Conservation (phyloP, 176 grass and related monocot species). For the Phyllostachys edulis region DNA sequence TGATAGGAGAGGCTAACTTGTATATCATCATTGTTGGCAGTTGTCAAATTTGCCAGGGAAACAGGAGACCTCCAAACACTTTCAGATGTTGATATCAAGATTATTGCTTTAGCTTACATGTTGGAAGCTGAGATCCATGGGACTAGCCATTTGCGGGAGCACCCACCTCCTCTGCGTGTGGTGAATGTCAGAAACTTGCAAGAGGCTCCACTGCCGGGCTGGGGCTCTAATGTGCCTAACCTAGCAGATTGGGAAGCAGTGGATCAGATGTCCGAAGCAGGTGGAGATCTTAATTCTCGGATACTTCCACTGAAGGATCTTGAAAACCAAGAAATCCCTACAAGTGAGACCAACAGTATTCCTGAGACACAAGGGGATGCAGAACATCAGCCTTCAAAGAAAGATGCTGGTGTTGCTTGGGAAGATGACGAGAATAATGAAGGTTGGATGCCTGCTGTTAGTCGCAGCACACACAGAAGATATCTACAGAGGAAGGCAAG, state of each 20-base stretch:
- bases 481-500: slow-evolving; percentile 79
- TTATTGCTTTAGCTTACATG: slow-evolving; percentile 94
- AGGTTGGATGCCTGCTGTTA: slow-evolving; percentile 83
- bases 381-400: slow-evolving; percentile 35
- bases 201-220: slow-evolving; percentile 66
- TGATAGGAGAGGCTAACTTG: not conserved
- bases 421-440: slow-evolving; percentile 67
- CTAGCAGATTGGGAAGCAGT: slow-evolving; percentile 87
- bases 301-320: slow-evolving; percentile 88
- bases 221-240: slow-evolving; percentile 88
- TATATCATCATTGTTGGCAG: slow-evolving; percentile 33
- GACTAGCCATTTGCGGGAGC: slow-evolving; percentile 71
- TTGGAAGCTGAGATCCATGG: slow-evolving; percentile 83
- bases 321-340: slow-evolving; percentile 50
- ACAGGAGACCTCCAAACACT: slow-evolving; percentile 92
- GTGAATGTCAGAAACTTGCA: slow-evolving; percentile 62
- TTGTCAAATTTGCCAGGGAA: slow-evolving; percentile 86
- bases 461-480: slow-evolving; percentile 89
- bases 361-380: slow-evolving; percentile 36
- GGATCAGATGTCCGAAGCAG: slow-evolving; percentile 59
- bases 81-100: slow-evolving; percentile 95
- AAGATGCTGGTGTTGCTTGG: slow-evolving; percentile 52
- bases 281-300: slow-evolving; percentile 41
- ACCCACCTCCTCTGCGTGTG: slow-evolving; percentile 67
- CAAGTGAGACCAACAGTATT: slow-evolving; percentile 19